phyloP scores from a whole-genome alignment of 2,329 filamentous ascomycete genomes.

The Diaporthe caulivora region DNA sequence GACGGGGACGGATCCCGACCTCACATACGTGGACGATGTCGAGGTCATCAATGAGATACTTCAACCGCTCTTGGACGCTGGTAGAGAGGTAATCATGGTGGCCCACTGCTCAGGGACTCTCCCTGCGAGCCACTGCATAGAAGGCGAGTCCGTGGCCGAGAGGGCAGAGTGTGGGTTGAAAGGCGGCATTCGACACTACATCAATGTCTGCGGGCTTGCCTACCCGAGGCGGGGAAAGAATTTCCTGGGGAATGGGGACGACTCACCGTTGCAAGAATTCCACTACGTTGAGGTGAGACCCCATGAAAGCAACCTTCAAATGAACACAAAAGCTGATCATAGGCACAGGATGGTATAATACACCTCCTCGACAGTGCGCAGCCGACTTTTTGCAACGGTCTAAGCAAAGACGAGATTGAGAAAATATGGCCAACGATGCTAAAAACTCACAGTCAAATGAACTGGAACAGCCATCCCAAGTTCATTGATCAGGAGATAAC shows the following conservation, averaged over 20 bases:
- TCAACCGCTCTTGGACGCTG: slow-evolving; percentile 7
- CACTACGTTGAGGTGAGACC: slow-evolving; percentile 23
- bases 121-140: slow-evolving; percentile 30
- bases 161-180: slow-evolving; percentile 27
- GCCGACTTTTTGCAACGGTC: slow-evolving; percentile 15
- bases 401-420: slow-evolving; percentile 3
- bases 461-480: slow-evolving; percentile 28
- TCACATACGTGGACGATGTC: slow-evolving; percentile 30
- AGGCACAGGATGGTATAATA: slow-evolving; percentile 32
- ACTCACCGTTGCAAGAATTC: slow-evolving; percentile 21
- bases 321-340: neutral
- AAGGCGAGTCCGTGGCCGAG: slow-evolving; percentile 25
- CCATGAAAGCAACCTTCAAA: too few relatives aligned
- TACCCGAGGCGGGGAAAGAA: slow-evolving; percentile 28
- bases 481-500: slow-evolving; percentile 33
- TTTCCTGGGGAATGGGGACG: slow-evolving; percentile 16
- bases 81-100: slow-evolving; percentile 28
- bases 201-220: slow-evolving; percentile 32
- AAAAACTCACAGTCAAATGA: slow-evolving; percentile 30
- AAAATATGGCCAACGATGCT: slow-evolving; percentile 8
- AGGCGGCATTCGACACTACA: slow-evolving; percentile 32
- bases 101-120: slow-evolving; percentile 23
- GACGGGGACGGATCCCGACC: slow-evolving; percentile 1
- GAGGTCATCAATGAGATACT: slow-evolving; percentile 2
- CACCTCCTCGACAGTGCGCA: slow-evolving; percentile 30